Evolutionary conservation across 1,139 yeast genomes (phyloP), one percentile per base, ranked within the genome.

Genomic region (Maudiozyma humilis): DNA sequence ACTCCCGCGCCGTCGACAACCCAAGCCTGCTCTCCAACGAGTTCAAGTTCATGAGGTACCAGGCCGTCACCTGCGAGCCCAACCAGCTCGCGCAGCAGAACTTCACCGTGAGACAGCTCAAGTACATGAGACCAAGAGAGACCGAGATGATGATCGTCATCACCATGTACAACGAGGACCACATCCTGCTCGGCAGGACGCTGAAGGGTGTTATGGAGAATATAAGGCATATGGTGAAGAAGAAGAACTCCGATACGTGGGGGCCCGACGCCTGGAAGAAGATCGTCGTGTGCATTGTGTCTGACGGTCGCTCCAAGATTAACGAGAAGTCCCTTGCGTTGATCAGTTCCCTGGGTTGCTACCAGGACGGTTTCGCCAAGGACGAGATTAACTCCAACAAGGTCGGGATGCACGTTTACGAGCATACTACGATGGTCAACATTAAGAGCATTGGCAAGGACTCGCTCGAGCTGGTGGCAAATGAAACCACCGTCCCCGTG

Each of bases 131-230:
- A 42, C 83, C 83, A 23, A 79, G 97, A 60, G 82, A 81, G 53
- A 89, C 96, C 0, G 98, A 91, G 64, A 68, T 91, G 42, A 78
- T 91, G 51, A 76, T 91, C 46, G 89, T 95, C 51, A 76, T 91
- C 44, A 91, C 98, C 13, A 85, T 89, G 82, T 91, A 89, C 65
- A 89, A 89, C 59, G 98, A 91, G 67, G 93, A 85, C 64, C 95
- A 88, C 62, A 74, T 75, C 44, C 72, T 95, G 8, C 73, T 93
- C 49, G 91, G 96, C 0, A 76, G 97, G 62, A 89, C 97, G 3
- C 71, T 91, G 70, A 89, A 88, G 62, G 95, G 95, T 37, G 86
- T 89, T 23, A 85, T 91, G 85, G 86, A 85, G 52, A 91, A 91
- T 62, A 80, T 91, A 48, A 82, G 88, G 19, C 91, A 87, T 60